These are phyloP conservation scores for Suillus subalutaceus DNA, from an alignment of 768 basidiomycete genomes.

Conservation along the genomic window DNA sequence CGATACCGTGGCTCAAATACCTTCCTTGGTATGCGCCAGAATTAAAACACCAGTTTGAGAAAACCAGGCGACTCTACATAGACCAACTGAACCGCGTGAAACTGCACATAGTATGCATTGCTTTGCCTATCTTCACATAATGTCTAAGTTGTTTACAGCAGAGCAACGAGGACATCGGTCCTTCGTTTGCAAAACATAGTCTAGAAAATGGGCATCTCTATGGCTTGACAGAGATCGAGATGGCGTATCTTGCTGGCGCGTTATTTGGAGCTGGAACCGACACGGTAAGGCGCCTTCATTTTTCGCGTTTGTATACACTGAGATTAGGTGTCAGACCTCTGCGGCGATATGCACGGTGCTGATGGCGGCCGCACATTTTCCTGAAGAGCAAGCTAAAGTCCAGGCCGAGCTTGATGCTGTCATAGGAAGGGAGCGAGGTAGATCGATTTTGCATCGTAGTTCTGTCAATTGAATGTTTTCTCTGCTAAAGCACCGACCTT, in stretches of 20 bases:
- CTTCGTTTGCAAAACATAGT: neutral
- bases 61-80: neutral
- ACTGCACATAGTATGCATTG: neutral
- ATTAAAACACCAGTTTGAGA: neutral
- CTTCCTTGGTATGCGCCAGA: neutral
- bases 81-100: neutral
- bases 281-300: neutral
- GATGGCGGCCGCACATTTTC: conserved; percentile 54
- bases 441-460: neutral
- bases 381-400: conserved; percentile 48
- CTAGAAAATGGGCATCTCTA: neutral
- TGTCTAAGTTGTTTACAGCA: neutral
- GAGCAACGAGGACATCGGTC: neutral
- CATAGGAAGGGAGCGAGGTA: conserved; percentile 40
- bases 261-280: neutral
- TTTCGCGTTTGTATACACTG: neutral
- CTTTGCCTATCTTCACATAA: neutral
- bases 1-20: neutral
- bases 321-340: conserved; percentile 38
- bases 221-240: neutral
- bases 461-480: conserved; percentile 6
- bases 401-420: conserved; percentile 55
- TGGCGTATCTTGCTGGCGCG: neutral
- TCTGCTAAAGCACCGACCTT: neutral
- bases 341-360: conserved; percentile 50